A percentile compares a stretch with the other conserved stretches of the same genome.
Evolutionary conservation across 2,329 filamentous ascomycete genomes (phyloP).

Genomic region (Trichoderma sp.): DNA sequence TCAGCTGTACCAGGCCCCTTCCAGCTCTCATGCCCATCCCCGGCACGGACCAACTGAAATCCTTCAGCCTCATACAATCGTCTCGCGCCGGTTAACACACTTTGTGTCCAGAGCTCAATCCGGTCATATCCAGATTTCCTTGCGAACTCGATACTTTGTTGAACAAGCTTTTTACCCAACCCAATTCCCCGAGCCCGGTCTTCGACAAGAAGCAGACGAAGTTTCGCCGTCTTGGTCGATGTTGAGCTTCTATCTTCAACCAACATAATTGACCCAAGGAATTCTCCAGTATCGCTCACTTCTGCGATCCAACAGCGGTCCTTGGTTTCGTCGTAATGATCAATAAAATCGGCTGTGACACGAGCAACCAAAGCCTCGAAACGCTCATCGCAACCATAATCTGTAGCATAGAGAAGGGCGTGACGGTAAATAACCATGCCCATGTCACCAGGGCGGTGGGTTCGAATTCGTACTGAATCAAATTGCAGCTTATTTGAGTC

Average conservation of each 20-base stretch:
- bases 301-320: conserved; percentile 17
- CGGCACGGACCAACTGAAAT: neutral
- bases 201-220: neutral
- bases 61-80: neutral
- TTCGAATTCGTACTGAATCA: neutral
- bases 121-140: neutral
- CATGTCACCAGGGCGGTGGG: neutral
- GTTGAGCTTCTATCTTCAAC: neutral
- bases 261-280: neutral
- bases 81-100: neutral
- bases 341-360: conserved; percentile 20
- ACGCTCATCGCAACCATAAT: neutral
- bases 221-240: neutral
- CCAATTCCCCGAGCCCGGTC: neutral
- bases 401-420: neutral
- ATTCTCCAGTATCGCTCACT: neutral
- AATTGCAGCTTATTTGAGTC: neutral
- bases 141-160: neutral
- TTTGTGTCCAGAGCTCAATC: neutral
- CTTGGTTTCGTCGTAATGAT: conserved; percentile 11
- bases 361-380: neutral
- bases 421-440: neutral
- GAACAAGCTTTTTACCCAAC: neutral
- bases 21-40: neutral
- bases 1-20: neutral